A percentile compares a stretch with the other conserved stretches of the same genome.
Conservation (phyloP, 2,329 filamentous ascomycete genomes). For the Colletotrichum sp. region DNA sequence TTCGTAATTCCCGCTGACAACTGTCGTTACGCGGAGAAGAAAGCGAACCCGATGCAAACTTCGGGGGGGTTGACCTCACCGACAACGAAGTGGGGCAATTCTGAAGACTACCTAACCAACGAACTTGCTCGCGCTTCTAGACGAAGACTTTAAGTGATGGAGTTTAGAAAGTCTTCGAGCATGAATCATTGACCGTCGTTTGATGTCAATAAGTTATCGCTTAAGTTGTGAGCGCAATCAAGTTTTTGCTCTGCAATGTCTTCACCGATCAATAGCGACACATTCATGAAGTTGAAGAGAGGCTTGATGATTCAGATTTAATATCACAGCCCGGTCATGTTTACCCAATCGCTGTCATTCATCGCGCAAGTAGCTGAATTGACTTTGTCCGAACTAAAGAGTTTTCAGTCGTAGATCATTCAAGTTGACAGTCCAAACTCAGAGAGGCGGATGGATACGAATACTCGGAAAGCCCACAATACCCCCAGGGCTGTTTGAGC, state of each 20-base stretch:
- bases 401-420: background rate
- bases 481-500: too few relatives aligned
- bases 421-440: background rate
- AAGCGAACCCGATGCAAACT: background rate
- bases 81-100: background rate
- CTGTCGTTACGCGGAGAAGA: background rate
- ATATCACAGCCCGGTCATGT: too few relatives aligned
- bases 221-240: background rate
- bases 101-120: background rate
- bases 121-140: background rate
- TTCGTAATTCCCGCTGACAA: background rate
- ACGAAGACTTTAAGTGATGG: background rate
- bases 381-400: background rate
- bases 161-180: accelerated
- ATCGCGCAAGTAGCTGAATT: background rate
- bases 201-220: background rate
- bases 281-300: background rate
- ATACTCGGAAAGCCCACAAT: too few relatives aligned
- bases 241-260: background rate
- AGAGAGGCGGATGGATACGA: background rate
- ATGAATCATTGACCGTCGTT: background rate
- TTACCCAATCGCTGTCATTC: background rate
- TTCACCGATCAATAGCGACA: background rate
- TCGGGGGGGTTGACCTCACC: background rate
- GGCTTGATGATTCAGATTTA: background rate